Evolutionary conservation across 2,329 filamentous ascomycete species (phyloP).

Genomic region (Dactylonectria estremocensis): DNA sequence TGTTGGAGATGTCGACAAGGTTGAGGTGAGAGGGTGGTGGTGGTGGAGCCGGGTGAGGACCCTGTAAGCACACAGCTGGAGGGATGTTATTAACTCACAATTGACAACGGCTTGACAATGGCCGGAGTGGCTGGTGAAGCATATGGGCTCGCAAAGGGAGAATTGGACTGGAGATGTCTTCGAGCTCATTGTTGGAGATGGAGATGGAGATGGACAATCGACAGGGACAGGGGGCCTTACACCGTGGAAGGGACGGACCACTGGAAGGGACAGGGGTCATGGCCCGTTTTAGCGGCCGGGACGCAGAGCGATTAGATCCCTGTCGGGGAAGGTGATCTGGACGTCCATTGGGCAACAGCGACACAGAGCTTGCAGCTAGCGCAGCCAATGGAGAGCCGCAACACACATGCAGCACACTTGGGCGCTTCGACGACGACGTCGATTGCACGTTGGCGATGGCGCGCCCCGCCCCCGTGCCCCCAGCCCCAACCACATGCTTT

Average conservation of each 20-base stretch:
- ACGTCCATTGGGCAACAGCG: conserved; percentile 52
- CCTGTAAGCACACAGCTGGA: neutral
- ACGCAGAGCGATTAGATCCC: conserved; percentile 55
- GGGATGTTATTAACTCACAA: too few species aligned
- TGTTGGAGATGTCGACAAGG: conserved; percentile 21
- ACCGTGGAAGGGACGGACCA: conserved; percentile 10
- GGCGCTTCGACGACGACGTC: conserved; percentile 53
- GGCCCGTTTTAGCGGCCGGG: conserved; percentile 43
- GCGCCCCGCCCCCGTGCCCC: conserved; percentile 51
- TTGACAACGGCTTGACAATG: too few species aligned
- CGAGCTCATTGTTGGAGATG: conserved; percentile 14
- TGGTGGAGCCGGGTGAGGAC: conserved; percentile 18
- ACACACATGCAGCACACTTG: conserved; percentile 49
- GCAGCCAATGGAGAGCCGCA: conserved; percentile 56
- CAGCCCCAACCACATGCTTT: conserved; percentile 53
- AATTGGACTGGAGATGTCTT: neutral
- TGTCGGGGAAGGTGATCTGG: conserved; percentile 53
- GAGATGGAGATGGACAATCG: conserved; percentile 18
- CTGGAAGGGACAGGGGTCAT: neutral
- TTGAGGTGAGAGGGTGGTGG: conserved; percentile 18
- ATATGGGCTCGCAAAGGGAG: neutral
- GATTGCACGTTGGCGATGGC: conserved; percentile 48
- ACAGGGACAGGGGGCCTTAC: neutral
- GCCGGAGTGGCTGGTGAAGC: neutral
- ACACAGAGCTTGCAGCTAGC: conserved; percentile 45